These are phyloP conservation scores for Candida cerambycidarum DNA, from an alignment of 805 yeast species.

Conservation along the genomic window DNA sequence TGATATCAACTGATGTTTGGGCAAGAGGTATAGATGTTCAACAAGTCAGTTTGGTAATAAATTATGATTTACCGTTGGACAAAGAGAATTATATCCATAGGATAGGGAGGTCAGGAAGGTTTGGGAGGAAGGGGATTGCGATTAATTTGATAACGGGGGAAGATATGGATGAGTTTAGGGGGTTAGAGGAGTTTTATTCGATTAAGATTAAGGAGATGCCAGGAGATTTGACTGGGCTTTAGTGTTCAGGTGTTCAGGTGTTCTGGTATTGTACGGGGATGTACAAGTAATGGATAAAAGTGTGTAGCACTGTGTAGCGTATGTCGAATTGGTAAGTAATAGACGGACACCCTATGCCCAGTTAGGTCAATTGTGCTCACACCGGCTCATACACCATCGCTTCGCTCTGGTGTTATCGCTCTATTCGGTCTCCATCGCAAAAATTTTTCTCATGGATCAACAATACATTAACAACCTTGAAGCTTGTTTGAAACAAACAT, in stretches of 20 bases:
- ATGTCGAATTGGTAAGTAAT: no score
- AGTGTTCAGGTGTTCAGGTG: constrained; percentile 31
- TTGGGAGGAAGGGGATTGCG: constrained; percentile 98
- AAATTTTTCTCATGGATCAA: constrained; percentile 53
- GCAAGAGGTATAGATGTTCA: constrained; percentile 99
- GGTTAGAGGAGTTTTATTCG: constrained; percentile 65
- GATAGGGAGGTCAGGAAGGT: constrained; percentile 97
- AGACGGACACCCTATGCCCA: no score
- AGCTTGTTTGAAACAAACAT: constrained; percentile 72
- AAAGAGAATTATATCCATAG: constrained; percentile 96
- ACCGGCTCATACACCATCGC: no score
- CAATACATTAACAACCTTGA: constrained; percentile 71
- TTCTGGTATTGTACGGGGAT: no score
- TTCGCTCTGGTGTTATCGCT: no score
- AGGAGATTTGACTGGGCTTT: constrained; percentile 47
- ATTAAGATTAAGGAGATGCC: constrained; percentile 80
- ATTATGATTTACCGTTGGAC: constrained; percentile 91
- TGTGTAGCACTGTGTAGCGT: no score
- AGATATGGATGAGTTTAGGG: constrained; percentile 73
- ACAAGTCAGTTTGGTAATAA: constrained; percentile 93
- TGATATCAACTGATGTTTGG: constrained; percentile 95
- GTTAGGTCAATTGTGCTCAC: no score
- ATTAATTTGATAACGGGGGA: constrained; percentile 86
- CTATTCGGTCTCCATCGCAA: background rate
- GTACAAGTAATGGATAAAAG: no score